Conservation (phyloP, 371 early-diverging fungal species). For the Choanephora cucurbitarum region DNA sequence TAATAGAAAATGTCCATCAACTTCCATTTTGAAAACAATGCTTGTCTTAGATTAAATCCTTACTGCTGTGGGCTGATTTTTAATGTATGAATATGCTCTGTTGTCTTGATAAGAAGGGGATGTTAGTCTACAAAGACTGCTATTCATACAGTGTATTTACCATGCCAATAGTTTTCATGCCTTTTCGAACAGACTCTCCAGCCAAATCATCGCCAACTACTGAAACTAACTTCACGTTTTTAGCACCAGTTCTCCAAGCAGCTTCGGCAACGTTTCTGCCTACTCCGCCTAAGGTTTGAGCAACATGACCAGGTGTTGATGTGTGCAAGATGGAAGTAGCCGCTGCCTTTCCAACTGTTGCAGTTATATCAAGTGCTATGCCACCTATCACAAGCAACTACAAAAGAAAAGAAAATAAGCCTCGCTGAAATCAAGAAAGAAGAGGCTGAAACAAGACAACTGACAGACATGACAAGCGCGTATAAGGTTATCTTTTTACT, state of each 20-base stretch:
- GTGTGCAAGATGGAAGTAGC: conserved; percentile 48
- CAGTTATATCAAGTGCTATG: conserved; percentile 77
- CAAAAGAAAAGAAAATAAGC: neutral
- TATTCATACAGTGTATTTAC: conserved; percentile 35
- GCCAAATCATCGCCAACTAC: conserved; percentile 74
- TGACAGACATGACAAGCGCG: conserved; percentile 11
- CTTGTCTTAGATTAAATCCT: neutral
- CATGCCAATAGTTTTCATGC: conserved; percentile 62
- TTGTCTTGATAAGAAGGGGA: conserved; percentile 24
- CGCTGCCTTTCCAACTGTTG: conserved; percentile 32
- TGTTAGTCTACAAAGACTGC: no score
- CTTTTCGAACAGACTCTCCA: conserved; percentile 54
- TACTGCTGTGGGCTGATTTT: conserved; percentile 40
- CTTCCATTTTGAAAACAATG: conserved; percentile 18
- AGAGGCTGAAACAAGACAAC: neutral
- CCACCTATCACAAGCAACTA: conserved; percentile 81
- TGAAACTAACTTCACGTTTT: conserved; percentile 59
- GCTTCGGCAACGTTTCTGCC: conserved; percentile 90
- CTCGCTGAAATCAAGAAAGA: no score
- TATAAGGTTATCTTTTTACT: no score
- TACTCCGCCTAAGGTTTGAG: conserved; percentile 82
- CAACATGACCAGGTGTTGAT: conserved; percentile 74
- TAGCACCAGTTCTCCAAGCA: conserved; percentile 63
- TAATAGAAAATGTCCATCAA: no score
- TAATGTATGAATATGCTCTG: conserved; percentile 29